Percentiles rank a stretch among this genome's conserved stretches.
These are phyloP conservation scores for Rhodotorula paludigena DNA, from an alignment of 768 basidiomycete species.

Conservation along the genomic window DNA sequence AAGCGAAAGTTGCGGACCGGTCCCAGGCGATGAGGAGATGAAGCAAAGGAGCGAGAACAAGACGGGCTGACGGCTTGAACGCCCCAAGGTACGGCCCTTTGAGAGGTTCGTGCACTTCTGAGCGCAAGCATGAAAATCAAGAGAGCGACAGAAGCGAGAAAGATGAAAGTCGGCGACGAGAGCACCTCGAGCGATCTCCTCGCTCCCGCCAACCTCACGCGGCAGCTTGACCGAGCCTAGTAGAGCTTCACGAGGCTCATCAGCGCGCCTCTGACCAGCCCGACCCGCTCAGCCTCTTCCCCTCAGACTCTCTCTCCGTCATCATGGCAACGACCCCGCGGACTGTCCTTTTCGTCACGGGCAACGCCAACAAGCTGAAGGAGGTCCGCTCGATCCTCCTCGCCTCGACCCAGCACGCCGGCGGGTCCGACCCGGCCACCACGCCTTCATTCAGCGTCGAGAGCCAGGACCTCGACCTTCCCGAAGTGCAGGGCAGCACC, in stretches of 20 bases:
- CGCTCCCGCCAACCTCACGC: too few relatives aligned
- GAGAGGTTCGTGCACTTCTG: not conserved
- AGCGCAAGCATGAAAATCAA: not conserved
- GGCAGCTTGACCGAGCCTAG: too few relatives aligned
- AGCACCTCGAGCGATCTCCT: too few relatives aligned
- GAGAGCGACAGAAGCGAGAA: too few relatives aligned
- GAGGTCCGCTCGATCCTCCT: conserved; percentile 82
- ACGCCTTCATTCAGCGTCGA: conserved; percentile 59
- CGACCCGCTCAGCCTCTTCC: too few relatives aligned
- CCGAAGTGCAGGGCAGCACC: conserved; percentile 89
- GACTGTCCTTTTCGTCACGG: conserved; percentile 66
- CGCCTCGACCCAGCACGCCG: conserved; percentile 48
- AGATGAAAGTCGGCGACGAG: too few relatives aligned
- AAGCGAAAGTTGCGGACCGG: not conserved
- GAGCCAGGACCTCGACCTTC: conserved; percentile 73
- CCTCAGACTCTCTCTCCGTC: not conserved
- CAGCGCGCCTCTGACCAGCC: too few relatives aligned
- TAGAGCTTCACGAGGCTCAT: too few relatives aligned
- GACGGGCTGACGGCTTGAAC: not conserved
- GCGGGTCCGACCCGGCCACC: conserved; percentile 47
- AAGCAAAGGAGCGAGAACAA: not conserved
- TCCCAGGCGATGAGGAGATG: conserved; percentile 5
- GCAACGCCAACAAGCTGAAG: conserved; percentile 83
- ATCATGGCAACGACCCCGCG: conserved; percentile 5
- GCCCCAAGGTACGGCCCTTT: not conserved